These are phyloP conservation scores for Tetrapisispora phaffii DNA, from an alignment of 805 yeast species.

Conservation along the genomic window DNA sequence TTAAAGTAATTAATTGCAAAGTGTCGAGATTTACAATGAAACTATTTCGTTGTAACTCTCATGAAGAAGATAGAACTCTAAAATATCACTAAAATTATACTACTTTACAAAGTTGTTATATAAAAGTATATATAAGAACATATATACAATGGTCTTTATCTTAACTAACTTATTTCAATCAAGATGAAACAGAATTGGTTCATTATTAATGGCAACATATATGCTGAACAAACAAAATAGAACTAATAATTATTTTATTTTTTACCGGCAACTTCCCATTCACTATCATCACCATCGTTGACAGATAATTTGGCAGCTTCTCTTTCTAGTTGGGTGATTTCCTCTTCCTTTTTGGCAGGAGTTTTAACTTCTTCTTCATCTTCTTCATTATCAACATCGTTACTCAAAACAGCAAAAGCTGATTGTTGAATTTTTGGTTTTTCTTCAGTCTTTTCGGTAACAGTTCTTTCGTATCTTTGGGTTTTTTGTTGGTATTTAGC, in stretches of 20 bases:
- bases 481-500: constrained; percentile 16
- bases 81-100: neutral
- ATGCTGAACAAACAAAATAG: neutral
- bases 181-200: neutral
- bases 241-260: constrained; percentile 19
- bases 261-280: constrained; percentile 41
- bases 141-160: constrained; percentile 1
- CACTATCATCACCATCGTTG: constrained; percentile 28
- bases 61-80: neutral
- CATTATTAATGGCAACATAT: neutral
- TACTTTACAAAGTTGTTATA: neutral
- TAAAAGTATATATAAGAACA: neutral
- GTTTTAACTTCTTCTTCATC: constrained; percentile 21
- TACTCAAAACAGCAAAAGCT: constrained; percentile 40
- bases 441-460: constrained; percentile 22
- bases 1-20: no score
- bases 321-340: constrained; percentile 20
- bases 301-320: constrained; percentile 35
- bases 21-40: no score
- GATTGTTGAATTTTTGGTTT: constrained; percentile 35
- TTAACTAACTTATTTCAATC: neutral
- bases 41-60: neutral
- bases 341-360: constrained; percentile 8
- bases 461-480: constrained; percentile 4
- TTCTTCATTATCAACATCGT: constrained; percentile 44